Conservation (phyloP, 1,139 yeast genomes). For the Yamadazyma conglobata region DNA sequence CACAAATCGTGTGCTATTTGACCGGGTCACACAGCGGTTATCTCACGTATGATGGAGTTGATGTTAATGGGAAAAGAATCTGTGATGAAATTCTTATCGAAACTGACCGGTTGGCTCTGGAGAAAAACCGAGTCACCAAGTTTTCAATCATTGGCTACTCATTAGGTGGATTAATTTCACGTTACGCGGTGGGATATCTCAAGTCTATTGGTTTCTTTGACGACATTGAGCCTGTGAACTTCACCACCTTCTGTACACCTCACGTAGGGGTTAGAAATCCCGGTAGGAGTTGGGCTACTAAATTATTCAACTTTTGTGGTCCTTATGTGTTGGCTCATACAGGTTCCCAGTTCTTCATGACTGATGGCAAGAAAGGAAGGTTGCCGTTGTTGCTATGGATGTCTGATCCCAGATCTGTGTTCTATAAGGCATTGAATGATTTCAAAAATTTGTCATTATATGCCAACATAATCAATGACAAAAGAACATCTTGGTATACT, state of each 20-base stretch:
- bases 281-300: constrained; percentile 41
- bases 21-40: constrained; percentile 64
- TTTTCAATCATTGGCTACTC: constrained; percentile 79
- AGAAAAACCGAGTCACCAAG: constrained; percentile 37
- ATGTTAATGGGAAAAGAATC: constrained; percentile 75
- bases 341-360: constrained; percentile 68
- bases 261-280: constrained; percentile 78
- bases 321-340: constrained; percentile 66
- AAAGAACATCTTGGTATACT: constrained; percentile 79
- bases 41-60: constrained; percentile 82
- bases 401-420: constrained; percentile 61
- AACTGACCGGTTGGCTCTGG: constrained; percentile 30
- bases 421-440: constrained; percentile 49
- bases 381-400: constrained; percentile 60
- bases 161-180: constrained; percentile 73
- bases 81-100: constrained; percentile 60
- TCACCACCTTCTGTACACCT: constrained; percentile 76
- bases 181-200: constrained; percentile 75
- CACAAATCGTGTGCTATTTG: constrained; percentile 48
- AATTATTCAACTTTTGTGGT: constrained; percentile 55
- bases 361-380: constrained; percentile 33
- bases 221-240: constrained; percentile 48
- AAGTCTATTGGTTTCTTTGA: constrained; percentile 53
- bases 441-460: constrained; percentile 58
- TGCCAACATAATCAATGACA: constrained; percentile 75